A percentile compares a stretch with the other conserved stretches of the same genome.
phyloP scores from a whole-genome alignment of 371 early-diverging fungal genomes.

The Apophysomyces trapeziformis region DNA sequence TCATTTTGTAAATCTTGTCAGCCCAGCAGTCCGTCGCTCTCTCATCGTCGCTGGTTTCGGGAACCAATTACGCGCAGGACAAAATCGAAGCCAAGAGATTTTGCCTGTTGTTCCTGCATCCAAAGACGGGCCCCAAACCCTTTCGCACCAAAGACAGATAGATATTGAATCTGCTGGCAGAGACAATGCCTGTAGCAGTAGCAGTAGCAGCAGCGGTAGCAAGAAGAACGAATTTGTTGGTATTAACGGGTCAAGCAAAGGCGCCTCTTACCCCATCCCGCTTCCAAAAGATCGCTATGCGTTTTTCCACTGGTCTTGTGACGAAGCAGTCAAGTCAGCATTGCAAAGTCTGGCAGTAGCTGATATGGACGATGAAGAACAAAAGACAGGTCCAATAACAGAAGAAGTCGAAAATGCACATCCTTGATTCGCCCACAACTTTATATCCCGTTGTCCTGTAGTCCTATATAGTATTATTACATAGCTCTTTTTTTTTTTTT shows the following conservation, averaged over 20 bases:
- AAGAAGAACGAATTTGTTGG: slow-evolving; percentile 3
- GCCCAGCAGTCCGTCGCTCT: slow-evolving; percentile 17
- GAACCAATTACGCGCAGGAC: slow-evolving; percentile 3
- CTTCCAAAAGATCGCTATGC: slow-evolving; percentile 47
- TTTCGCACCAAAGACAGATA: neutral
- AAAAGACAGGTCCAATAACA: neutral
- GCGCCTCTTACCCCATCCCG: slow-evolving; percentile 21
- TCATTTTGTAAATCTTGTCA: slow-evolving; percentile 31
- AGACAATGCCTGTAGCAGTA: neutral
- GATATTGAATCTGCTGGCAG: neutral
- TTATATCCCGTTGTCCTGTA: neutral
- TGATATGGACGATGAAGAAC: neutral
- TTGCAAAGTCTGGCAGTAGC: slow-evolving; percentile 7
- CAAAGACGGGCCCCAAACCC: slow-evolving; percentile 31
- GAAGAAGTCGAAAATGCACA: neutral
- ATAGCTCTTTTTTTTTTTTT: neutral
- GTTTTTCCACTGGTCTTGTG: slow-evolving; percentile 55
- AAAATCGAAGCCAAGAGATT: slow-evolving; percentile 26
- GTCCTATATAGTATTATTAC: no score
- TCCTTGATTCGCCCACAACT: neutral
- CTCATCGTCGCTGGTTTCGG: slow-evolving; percentile 32
- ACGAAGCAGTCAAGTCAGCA: slow-evolving; percentile 52
- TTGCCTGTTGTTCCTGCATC: slow-evolving; percentile 50
- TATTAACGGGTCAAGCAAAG: neutral
- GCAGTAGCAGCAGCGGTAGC: neutral